These are phyloP conservation scores for Aspergillus ustus DNA, from an alignment of 2,329 filamentous ascomycete species.

Conservation along the genomic window DNA sequence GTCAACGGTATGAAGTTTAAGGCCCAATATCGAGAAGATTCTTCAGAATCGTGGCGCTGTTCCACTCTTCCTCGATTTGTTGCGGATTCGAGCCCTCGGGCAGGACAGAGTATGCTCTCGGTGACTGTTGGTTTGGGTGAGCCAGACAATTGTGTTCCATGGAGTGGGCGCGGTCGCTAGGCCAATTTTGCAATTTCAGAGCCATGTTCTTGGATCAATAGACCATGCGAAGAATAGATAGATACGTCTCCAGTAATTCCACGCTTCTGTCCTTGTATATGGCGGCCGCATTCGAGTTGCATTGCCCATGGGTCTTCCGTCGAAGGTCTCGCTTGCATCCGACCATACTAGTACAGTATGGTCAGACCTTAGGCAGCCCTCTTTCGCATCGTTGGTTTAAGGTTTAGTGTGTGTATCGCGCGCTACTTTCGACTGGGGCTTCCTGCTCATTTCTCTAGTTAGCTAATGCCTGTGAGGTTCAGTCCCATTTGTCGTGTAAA, in stretches of 20 bases:
- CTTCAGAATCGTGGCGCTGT: too few species aligned
- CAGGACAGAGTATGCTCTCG: background rate
- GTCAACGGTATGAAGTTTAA: too few species aligned
- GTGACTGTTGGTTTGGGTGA: background rate
- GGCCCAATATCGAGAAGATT: too few species aligned
- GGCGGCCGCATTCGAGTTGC: background rate
- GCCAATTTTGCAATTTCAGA: background rate
- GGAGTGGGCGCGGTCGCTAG: background rate
- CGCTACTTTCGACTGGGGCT: background rate
- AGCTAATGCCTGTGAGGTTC: slow-evolving; percentile 1
- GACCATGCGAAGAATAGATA: background rate
- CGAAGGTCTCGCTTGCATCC: background rate
- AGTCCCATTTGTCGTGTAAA: background rate
- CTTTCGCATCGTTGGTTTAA: slow-evolving; percentile 1
- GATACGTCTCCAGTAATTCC: background rate
- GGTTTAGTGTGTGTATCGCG: slow-evolving; percentile 12
- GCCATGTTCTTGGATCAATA: background rate
- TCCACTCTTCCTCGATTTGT: too few species aligned
- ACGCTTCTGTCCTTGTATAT: background rate
- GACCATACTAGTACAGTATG: background rate
- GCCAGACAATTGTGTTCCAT: background rate
- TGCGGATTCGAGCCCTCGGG: too few species aligned
- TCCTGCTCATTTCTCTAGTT: slow-evolving; percentile 10
- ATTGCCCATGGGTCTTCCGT: background rate
- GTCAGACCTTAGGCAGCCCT: background rate